A percentile compares a stretch with the other conserved stretches of the same genome.
These are phyloP conservation scores for Litsea cubeba DNA, from an alignment of 164 flowering plant genomes.

Conservation along the genomic window DNA sequence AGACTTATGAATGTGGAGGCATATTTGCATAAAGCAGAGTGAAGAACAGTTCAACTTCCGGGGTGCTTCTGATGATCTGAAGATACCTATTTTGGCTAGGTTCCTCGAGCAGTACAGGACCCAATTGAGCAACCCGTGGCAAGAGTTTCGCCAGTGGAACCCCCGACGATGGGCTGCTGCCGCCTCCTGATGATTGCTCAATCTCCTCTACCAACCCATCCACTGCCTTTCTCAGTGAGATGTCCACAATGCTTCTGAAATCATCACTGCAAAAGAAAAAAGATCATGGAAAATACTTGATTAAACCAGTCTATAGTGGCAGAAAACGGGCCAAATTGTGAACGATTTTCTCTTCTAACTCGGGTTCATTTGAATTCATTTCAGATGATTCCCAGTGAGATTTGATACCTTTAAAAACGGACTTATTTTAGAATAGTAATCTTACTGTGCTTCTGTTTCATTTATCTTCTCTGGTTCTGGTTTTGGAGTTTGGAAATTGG, in stretches of 20 bases:
- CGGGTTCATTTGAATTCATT: too few species aligned
- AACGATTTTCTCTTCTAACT: too few species aligned
- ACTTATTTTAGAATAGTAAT: too few species aligned
- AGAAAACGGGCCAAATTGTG: too few species aligned
- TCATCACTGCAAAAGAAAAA: slow-evolving; percentile 49
- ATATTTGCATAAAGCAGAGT: slow-evolving; percentile 70
- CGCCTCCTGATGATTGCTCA: slow-evolving; percentile 25
- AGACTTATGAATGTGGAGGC: slow-evolving; percentile 20
- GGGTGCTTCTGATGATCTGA: slow-evolving; percentile 39
- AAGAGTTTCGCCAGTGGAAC: slow-evolving; percentile 67
- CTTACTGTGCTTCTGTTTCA: too few species aligned
- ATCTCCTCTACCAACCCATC: slow-evolving; percentile 50
- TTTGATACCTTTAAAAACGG: too few species aligned
- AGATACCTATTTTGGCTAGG: slow-evolving; percentile 50
- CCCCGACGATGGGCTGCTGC: slow-evolving; percentile 31
- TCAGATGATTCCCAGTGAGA: too few species aligned
- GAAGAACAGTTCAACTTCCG: slow-evolving; percentile 76
- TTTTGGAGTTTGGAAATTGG: too few species aligned
- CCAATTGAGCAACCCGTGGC: slow-evolving; percentile 53
- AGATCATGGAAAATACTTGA: too few species aligned
- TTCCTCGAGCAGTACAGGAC: slow-evolving; percentile 51
- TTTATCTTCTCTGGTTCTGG: too few species aligned
- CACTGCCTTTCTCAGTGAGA: slow-evolving; percentile 51
- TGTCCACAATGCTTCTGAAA: slow-evolving; percentile 48
- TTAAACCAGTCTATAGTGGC: too few species aligned